These are phyloP conservation scores for Saccharomyces hybrid DNA, from an alignment of 1,139 yeast species.

Conservation along the genomic window DNA sequence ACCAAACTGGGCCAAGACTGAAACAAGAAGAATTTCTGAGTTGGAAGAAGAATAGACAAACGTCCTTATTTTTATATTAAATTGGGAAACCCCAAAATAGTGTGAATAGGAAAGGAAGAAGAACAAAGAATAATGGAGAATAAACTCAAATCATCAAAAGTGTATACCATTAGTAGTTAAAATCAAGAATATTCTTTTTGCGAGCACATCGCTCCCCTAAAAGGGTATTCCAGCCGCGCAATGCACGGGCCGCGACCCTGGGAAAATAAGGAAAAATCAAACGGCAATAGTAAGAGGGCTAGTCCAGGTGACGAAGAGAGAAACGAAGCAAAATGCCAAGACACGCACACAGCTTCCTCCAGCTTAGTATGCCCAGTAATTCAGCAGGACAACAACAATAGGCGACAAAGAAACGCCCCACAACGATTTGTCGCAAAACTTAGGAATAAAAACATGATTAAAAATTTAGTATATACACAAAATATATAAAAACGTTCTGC, in stretches of 20 bases:
- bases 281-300: neutral
- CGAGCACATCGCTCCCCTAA: conserved; percentile 1
- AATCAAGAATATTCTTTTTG: neutral
- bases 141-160: neutral
- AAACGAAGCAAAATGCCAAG: too few species aligned
- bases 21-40: neutral
- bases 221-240: neutral
- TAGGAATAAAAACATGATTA: neutral
- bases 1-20: too few species aligned
- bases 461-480: neutral
- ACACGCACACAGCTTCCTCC: neutral
- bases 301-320: neutral
- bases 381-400: too few species aligned
- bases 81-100: neutral
- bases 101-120: neutral
- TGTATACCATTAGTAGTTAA: neutral
- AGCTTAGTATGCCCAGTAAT: too few species aligned
- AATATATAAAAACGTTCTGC: neutral
- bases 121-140: neutral
- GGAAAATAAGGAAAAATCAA: neutral
- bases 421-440: neutral
- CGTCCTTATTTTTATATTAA: neutral
- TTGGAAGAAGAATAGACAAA: neutral
- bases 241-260: neutral
- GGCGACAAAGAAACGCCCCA: neutral